Percentiles rank a stretch among this genome's conserved stretches.
phyloP scores from a whole-genome alignment of 495 filamentous ascomycete species.

The Penicillium salamii region DNA sequence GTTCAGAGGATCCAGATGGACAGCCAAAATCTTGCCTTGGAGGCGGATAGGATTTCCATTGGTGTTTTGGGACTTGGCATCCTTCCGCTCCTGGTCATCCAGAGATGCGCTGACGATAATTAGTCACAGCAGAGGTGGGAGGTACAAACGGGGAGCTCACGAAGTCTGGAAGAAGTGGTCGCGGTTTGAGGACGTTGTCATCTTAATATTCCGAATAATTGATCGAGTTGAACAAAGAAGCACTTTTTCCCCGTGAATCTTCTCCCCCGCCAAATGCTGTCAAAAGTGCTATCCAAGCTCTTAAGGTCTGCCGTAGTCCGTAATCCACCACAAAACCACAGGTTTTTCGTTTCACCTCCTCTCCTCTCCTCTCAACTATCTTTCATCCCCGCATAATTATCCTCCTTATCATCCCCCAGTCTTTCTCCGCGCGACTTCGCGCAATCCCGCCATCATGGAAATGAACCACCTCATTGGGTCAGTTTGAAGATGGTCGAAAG shows the following conservation, averaged over 20 bases:
- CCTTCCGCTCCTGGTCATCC: slow-evolving; percentile 67
- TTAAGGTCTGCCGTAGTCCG: slow-evolving; percentile 36
- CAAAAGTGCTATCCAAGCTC: slow-evolving; percentile 38
- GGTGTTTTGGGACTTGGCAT: slow-evolving; percentile 76
- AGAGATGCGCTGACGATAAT: slow-evolving; percentile 59
- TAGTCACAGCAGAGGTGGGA: neutral
- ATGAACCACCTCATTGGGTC: slow-evolving; percentile 55
- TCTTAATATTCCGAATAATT: slow-evolving; percentile 23
- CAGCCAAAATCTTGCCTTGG: slow-evolving; percentile 80
- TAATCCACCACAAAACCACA: slow-evolving; percentile 35
- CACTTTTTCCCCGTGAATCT: slow-evolving; percentile 4
- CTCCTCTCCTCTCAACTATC: slow-evolving; percentile 23
- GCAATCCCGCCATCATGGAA: slow-evolving; percentile 43
- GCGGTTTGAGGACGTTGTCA: slow-evolving; percentile 64
- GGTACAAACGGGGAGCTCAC: slow-evolving; percentile 21
- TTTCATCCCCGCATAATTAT: slow-evolving; percentile 4
- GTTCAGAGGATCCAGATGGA: slow-evolving; percentile 64
- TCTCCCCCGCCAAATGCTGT: slow-evolving; percentile 3
- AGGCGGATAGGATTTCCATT: slow-evolving; percentile 77
- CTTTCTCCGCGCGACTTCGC: slow-evolving; percentile 35
- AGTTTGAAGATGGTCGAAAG: slow-evolving; percentile 37
- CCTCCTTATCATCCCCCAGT: slow-evolving; percentile 12
- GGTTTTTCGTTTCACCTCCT: slow-evolving; percentile 26
- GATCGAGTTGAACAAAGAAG: neutral
- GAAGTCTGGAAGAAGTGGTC: slow-evolving; percentile 86